Percentiles rank a stretch among this genome's conserved stretches.
Evolutionary conservation across 345 rosid genomes (phyloP).

Genomic region (Euphorbia peplus): DNA sequence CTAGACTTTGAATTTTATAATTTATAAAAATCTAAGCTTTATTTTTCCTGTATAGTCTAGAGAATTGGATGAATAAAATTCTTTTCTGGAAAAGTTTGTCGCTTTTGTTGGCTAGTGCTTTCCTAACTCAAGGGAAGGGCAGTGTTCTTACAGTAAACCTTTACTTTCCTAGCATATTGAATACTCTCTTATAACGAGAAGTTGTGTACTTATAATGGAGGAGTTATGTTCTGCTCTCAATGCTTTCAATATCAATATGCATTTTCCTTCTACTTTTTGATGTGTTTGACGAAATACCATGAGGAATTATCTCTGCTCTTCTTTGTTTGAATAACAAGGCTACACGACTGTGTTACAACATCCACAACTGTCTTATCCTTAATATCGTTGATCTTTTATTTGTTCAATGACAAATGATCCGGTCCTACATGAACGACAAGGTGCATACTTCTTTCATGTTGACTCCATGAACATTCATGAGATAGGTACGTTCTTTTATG

Average conservation of each 20-base stretch:
- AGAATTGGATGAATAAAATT: not conserved
- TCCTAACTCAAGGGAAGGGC: no score
- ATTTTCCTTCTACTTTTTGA: no score
- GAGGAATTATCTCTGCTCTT: not conserved
- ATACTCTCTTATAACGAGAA: no score
- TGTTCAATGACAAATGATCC: not conserved
- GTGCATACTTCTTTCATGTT: not conserved
- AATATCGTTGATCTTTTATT: not conserved
- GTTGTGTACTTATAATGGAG: no score
- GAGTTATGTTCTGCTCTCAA: no score
- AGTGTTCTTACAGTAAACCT: no score
- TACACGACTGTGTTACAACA: not conserved
- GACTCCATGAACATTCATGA: not conserved
- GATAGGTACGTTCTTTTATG: not conserved
- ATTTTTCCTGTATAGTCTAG: not conserved
- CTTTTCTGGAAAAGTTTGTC: no score
- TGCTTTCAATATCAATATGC: no score
- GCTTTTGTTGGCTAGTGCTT: no score
- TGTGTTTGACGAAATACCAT: not conserved
- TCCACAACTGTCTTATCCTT: not conserved
- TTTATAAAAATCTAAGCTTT: not conserved
- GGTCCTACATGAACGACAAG: not conserved
- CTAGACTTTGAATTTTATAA: constrained; percentile 38
- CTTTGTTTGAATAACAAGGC: not conserved
- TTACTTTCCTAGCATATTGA: no score